phyloP scores from a whole-genome alignment of 495 filamentous ascomycete species.

The Xylaria flabelliformis region DNA sequence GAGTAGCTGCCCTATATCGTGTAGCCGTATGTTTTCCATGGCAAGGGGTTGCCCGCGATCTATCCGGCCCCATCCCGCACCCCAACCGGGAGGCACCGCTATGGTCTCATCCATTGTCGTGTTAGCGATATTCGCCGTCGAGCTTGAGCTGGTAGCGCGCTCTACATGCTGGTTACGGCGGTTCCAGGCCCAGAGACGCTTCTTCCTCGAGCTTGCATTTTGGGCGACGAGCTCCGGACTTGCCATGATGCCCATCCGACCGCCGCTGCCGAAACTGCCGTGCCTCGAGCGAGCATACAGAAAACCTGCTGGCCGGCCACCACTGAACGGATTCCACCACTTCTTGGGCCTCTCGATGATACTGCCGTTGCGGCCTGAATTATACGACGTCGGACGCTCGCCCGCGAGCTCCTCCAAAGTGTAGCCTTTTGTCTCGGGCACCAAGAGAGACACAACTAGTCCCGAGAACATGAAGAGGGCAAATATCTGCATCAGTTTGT shows the following conservation, averaged over 20 bases:
- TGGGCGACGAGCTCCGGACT: constrained; percentile 37
- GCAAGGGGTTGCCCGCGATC: constrained; percentile 38
- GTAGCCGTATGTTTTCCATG: constrained; percentile 42
- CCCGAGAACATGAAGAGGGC: constrained; percentile 78
- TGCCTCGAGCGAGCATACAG: constrained; percentile 35
- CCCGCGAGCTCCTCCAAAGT: constrained; percentile 64
- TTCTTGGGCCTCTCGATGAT: constrained; percentile 27
- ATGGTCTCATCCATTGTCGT: constrained; percentile 19
- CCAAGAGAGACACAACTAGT: constrained; percentile 66
- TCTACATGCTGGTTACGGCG: constrained; percentile 7
- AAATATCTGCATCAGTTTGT: constrained; percentile 82
- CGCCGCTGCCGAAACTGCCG: constrained; percentile 25
- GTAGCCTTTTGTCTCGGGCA: constrained; percentile 78
- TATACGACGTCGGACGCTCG: constrained; percentile 49
- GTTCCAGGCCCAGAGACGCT: constrained; percentile 34
- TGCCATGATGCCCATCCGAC: constrained; percentile 46
- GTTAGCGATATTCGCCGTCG: constrained; percentile 33
- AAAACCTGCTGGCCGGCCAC: constrained; percentile 48
- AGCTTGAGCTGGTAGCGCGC: constrained; percentile 36
- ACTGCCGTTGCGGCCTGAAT: constrained; percentile 46
- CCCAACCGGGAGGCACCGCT: constrained; percentile 43
- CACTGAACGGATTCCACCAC: constrained; percentile 46
- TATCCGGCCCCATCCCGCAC: constrained; percentile 45
- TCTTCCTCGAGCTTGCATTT: constrained; percentile 27
- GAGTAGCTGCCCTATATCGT: constrained; percentile 42